Evolutionary conservation across 2,329 filamentous ascomycete genomes (phyloP).

Genomic region (Hypoxylon sp.): DNA sequence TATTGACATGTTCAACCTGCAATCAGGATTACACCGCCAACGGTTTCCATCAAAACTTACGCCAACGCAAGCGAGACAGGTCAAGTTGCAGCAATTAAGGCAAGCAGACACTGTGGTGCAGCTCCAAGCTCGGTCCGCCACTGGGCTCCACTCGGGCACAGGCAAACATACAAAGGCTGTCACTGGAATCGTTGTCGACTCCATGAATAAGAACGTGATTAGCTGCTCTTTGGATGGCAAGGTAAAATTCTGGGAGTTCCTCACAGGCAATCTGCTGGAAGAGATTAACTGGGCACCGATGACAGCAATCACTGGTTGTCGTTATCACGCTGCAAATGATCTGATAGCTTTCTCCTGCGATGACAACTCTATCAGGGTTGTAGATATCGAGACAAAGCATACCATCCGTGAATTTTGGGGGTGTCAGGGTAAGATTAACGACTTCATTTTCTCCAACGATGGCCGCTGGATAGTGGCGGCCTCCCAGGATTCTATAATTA

Average conservation of each 20-base stretch:
- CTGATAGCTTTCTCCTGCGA: constrained; percentile 91
- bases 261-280: constrained; percentile 82
- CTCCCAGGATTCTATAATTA: constrained; percentile 82
- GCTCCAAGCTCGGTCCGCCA: constrained; percentile 63
- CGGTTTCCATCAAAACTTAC: constrained; percentile 86
- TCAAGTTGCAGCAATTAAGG: constrained; percentile 76
- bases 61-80: constrained; percentile 81
- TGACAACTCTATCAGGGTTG: constrained; percentile 87
- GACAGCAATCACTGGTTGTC: constrained; percentile 80
- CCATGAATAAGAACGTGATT: constrained; percentile 87
- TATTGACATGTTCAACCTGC: constrained; percentile 96
- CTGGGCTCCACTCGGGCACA: constrained; percentile 65
- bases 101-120: constrained; percentile 71
- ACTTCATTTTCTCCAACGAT: constrained; percentile 91
- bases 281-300: constrained; percentile 88
- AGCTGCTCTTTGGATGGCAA: constrained; percentile 92
- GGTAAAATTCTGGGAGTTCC: constrained; percentile 97
- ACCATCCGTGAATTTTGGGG: constrained; percentile 95
- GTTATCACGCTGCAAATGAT: constrained; percentile 86
- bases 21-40: constrained; percentile 90
- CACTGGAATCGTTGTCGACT: constrained; percentile 89
- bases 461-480: constrained; percentile 94
- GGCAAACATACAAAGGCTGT: constrained; percentile 86
- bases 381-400: constrained; percentile 91
- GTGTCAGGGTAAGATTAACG: constrained; percentile 79